Conservation (phyloP, 371 early-diverging fungal species). For the Entomophthora muscae region DNA sequence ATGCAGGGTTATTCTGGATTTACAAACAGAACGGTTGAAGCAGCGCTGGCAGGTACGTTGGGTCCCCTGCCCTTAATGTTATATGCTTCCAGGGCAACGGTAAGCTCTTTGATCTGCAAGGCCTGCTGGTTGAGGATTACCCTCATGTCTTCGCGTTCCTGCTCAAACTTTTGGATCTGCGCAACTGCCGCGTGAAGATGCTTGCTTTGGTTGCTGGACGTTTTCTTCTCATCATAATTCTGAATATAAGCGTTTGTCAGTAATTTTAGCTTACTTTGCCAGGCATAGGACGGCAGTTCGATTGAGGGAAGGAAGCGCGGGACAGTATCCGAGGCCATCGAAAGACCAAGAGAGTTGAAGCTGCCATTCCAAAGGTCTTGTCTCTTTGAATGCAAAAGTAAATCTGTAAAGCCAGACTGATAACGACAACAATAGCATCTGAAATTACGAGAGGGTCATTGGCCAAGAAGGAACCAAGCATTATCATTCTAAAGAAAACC, state of each 20-base stretch:
- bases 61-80: background rate
- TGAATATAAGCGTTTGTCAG: background rate
- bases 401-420: background rate
- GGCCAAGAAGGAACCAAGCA: background rate
- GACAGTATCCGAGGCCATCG: background rate
- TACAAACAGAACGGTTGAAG: background rate
- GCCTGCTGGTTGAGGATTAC: background rate
- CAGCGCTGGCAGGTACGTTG: background rate
- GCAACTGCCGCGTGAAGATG: background rate
- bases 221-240: background rate
- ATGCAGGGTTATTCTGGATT: background rate
- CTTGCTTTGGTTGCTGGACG: background rate
- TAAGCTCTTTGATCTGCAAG: background rate
- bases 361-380: background rate
- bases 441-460: background rate
- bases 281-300: background rate
- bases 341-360: background rate
- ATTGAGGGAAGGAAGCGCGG: background rate
- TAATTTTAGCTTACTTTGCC: background rate
- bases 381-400: background rate
- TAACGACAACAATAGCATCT: background rate
- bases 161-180: background rate
- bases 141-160: background rate
- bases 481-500: background rate
- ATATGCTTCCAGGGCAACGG: background rate